Percentiles rank a stretch among this genome's conserved stretches.
Evolutionary conservation across 495 filamentous ascomycete species (phyloP).

Genomic region (Aspergillus diversus): DNA sequence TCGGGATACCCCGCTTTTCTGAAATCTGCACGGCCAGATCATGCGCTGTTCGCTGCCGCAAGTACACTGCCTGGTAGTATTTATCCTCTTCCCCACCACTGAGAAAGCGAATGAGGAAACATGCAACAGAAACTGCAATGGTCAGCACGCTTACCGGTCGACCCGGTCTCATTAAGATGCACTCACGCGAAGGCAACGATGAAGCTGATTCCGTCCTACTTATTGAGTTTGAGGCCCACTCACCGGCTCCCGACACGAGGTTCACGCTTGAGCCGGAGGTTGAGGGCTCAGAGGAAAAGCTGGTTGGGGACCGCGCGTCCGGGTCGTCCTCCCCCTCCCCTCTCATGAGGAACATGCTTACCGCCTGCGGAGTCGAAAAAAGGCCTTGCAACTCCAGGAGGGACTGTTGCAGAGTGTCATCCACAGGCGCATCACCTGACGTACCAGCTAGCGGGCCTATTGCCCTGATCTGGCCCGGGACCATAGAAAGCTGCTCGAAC

Average conservation of each 20-base stretch:
- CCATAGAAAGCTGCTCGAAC: conserved; percentile 69
- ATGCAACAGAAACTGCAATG: conserved; percentile 59
- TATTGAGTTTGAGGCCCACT: too few species aligned
- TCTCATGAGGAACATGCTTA: conserved; percentile 81
- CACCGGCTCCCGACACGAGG: conserved; percentile 1
- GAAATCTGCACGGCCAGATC: conserved; percentile 74
- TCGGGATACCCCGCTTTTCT: conserved; percentile 77
- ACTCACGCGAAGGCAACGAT: too few species aligned
- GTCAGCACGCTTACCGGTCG: too few species aligned
- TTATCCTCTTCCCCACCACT: conserved; percentile 57
- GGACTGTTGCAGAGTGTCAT: conserved; percentile 87
- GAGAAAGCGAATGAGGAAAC: conserved; percentile 80
- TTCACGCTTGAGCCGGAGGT: neutral
- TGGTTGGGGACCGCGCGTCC: conserved; percentile 45
- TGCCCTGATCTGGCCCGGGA: too few species aligned
- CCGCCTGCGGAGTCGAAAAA: conserved; percentile 88
- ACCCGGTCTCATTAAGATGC: too few species aligned
- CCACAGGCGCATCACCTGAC: conserved; percentile 18
- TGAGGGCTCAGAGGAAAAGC: neutral
- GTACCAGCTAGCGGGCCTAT: too few species aligned
- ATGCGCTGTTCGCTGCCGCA: conserved; percentile 71
- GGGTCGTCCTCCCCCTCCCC: conserved; percentile 88
- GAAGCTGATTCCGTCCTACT: too few species aligned
- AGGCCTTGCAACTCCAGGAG: conserved; percentile 87
- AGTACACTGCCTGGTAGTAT: conserved; percentile 85